Evolutionary conservation across 768 basidiomycete genomes (phyloP), one percentile per base, ranked within the genome.

Genomic region (Thelephora aurantiotincta): DNA sequence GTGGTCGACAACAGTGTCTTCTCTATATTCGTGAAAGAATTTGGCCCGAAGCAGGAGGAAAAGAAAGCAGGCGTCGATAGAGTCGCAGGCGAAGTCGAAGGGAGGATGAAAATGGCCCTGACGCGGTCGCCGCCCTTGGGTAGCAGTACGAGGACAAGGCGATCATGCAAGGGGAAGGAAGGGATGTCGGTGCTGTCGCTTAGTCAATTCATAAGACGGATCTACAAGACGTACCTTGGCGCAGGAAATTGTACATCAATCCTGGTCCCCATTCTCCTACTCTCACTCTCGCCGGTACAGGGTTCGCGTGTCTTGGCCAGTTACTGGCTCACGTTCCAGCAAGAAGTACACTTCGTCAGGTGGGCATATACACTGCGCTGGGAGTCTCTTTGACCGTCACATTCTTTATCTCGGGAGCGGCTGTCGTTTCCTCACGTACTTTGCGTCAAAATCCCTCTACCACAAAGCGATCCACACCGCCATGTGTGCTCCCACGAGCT

Each of bases 291-390:
- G 5, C 56, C 89, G 23, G 67, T 82, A 53, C 90, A 96, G 63
- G 80, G 68, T 5, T 68, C 80, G 7, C 74, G 69, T 12, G 76
- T 90, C 14, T 66, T 94, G 67, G 75, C 78, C 6, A 77, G 78
- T 0, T 86, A 85, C 57, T 87, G 84, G 84, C 70, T 93, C 48
- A 80, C 90, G 1, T 93, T 82, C 67, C 93, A 89, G 88, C 76
- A 88, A 58, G 81, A 85, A 54, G 30, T 6, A 35, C 49, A 18
- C 23, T 51, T n/a, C n/a, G n/a, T 22, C 59, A 89, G 81, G 89
- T 88, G 80, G 85, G 78, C 41, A 70, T 89, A 13, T 92, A 91
- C 56, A 86, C 82, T 11, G 71, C 60, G 18, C 68, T 91, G 2
- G 87, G 86, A 52, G 65, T 83, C 37, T 66, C 71, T 0, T 84